Evolutionary conservation across 805 yeast genomes (phyloP), one percentile per base, ranked within the genome.

Genomic region (Starmerella apicola): DNA sequence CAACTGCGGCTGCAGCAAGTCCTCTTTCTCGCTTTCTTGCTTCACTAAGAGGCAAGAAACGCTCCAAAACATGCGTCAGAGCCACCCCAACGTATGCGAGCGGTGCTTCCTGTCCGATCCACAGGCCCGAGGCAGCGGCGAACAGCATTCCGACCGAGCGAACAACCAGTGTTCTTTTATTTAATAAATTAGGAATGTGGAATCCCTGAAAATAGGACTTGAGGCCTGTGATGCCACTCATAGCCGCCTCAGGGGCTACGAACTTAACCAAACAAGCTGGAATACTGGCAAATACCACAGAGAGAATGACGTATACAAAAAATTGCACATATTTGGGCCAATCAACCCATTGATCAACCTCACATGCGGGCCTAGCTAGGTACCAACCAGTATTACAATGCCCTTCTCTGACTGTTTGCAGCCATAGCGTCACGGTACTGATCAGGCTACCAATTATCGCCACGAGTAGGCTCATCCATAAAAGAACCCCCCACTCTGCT

Each of bases 41-140:
- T 27, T 49, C 53, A 18, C 50, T 40, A 16, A 49, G 19, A 4
- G 42, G 40, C 45, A 49, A 76, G 60, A 51, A 75, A 62, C 46
- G 81, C 74, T 39, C 33, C 12, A 47, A 12, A 5, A 39, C 26
- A 4, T 34, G 32, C 4, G 41, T 30, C 3, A 39, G 13, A 25
- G 38, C 43, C 15, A 50, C 49, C n/a, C 88, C 70, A 3, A 83
- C 71, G 57, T 84, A 94, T 20, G 81, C 86, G 39, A 84, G 57
- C 0, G 95, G 94, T 1, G 94, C 94, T 51, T 83, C 95, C 52
- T 75, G 76, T 5, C 95, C 94, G 5, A 80, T 67, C 82, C 88
- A 80, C 2, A 83, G 52, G 0, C 94, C 94, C 1, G 82, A 72
- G 18, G 85, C 76, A 4, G 80, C 77, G 13, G 78, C 77, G 34